These are phyloP conservation scores for Fusarium nygamai DNA, from an alignment of 2,329 filamentous ascomycete genomes.

Conservation along the genomic window DNA sequence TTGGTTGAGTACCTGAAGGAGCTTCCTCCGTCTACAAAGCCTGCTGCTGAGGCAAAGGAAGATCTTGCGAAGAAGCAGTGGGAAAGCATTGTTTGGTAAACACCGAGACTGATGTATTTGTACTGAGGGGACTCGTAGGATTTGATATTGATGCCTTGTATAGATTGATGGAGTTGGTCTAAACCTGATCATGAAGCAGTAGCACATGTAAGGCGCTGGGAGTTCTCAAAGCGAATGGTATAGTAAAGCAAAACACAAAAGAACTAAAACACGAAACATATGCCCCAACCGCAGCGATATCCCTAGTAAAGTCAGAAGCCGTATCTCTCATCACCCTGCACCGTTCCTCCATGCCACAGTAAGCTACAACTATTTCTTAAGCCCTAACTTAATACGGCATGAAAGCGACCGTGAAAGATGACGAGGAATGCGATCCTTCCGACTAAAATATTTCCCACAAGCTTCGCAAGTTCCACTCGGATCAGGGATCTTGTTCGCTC, in stretches of 20 bases:
- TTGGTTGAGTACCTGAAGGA: slow-evolving; percentile 16
- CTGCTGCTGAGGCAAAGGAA: background rate
- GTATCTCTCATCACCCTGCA: background rate
- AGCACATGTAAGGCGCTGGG: background rate
- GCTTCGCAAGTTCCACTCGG: background rate
- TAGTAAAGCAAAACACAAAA: background rate
- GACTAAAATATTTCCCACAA: background rate
- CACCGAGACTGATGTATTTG: too few species aligned
- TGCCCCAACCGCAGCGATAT: background rate
- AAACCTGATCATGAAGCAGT: background rate
- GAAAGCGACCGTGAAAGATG: slow-evolving; percentile 13
- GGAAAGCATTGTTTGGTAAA: background rate
- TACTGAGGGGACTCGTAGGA: too few species aligned
- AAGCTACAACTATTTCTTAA: background rate
- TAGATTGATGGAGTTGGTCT: background rate
- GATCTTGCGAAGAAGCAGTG: background rate
- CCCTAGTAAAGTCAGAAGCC: background rate
- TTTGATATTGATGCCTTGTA: background rate
- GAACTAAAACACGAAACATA: background rate
- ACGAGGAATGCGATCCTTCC: slow-evolving; percentile 14
- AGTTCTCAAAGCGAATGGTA: background rate
- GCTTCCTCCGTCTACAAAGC: background rate
- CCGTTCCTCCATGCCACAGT: background rate
- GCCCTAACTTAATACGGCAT: slow-evolving; percentile 23
- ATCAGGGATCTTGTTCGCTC: background rate